Evolutionary conservation across 495 filamentous ascomycete species (phyloP), one percentile per base, ranked within the genome.

Genomic region (Rostrohypoxylon terebratum): DNA sequence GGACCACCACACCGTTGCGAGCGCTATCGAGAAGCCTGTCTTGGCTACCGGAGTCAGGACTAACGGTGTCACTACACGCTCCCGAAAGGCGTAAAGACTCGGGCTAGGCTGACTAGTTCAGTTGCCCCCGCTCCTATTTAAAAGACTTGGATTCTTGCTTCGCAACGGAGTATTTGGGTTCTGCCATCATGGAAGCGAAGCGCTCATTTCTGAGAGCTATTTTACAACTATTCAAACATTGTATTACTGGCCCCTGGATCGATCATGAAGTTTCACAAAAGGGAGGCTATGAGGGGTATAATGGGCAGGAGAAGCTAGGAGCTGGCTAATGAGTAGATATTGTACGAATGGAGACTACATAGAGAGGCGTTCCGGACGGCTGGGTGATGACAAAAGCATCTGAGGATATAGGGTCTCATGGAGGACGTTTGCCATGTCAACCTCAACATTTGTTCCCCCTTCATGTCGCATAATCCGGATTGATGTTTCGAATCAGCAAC

Each of bases 41-140:
- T 83, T 80, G 68, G 73, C 85, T 51, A 83, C 77, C 16, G 83
- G 81, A 33, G 55, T 80, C 21, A 87, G 84, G 78, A 80, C 79
- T 77, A 88, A 85, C 74, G 84, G 83, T 75, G 77, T 69, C 55
- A 80, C 83, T 34, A 85, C 85, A 44, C 80, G 87, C 54, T 89
- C 87, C 34, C 86, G 88, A 68, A 89, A 87, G 78, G 88, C 87
- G 58, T 90, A 87, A 82, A 59, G 53, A 54, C 40, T 34, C 13
- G 25, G 8, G 31, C 47, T 58, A 25, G 59, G 10, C 54, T 60
- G 18, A 44, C 14, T 59, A 42, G 59, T 57, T 38, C 44, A 21
- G 45, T 38, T 61, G 50, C 34, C 21, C 23, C 45, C 14, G 47
- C 62, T 34, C 20, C 38, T 64, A 59, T 55, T 59, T 57, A 63